A percentile compares a stretch with the other conserved stretches of the same genome.
These are phyloP conservation scores for Aulographum hederae DNA, from an alignment of 2,329 filamentous ascomycete species.

Conservation along the genomic window DNA sequence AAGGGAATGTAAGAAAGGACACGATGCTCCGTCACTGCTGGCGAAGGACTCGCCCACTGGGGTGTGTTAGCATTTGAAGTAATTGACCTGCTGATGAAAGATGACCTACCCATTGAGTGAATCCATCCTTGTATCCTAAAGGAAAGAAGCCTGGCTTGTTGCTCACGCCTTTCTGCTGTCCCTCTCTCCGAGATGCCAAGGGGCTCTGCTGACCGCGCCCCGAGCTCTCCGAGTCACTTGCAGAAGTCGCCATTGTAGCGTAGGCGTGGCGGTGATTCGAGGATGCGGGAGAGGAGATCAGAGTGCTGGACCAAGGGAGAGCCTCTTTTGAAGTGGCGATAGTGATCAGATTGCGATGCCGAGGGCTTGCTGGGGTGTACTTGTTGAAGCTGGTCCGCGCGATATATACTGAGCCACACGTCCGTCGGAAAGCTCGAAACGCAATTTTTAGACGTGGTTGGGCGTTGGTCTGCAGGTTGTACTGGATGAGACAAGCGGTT, in stretches of 20 bases:
- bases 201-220: conserved; percentile 24
- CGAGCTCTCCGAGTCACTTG: neutral
- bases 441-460: too few species aligned
- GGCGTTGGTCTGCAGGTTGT: too few species aligned
- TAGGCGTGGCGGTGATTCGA: neutral
- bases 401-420: too few species aligned
- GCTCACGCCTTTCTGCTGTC: conserved; percentile 15
- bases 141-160: conserved; percentile 56
- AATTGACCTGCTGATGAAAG: neutral
- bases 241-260: conserved; percentile 1
- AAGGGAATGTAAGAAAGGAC: conserved; percentile 77
- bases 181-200: conserved; percentile 28
- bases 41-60: conserved; percentile 73
- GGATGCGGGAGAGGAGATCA: too few species aligned
- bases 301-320: too few species aligned
- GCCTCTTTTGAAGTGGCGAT: too few species aligned
- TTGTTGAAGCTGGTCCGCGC: too few species aligned
- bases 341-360: too few species aligned
- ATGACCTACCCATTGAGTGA: conserved; percentile 65
- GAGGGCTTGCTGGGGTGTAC: too few species aligned
- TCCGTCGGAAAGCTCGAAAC: too few species aligned
- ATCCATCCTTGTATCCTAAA: conserved; percentile 77
- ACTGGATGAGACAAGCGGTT: too few species aligned
- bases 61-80: neutral
- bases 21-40: conserved; percentile 68